Conservation (phyloP, 2,329 filamentous ascomycete genomes). For the Colletotrichum falcatum region DNA sequence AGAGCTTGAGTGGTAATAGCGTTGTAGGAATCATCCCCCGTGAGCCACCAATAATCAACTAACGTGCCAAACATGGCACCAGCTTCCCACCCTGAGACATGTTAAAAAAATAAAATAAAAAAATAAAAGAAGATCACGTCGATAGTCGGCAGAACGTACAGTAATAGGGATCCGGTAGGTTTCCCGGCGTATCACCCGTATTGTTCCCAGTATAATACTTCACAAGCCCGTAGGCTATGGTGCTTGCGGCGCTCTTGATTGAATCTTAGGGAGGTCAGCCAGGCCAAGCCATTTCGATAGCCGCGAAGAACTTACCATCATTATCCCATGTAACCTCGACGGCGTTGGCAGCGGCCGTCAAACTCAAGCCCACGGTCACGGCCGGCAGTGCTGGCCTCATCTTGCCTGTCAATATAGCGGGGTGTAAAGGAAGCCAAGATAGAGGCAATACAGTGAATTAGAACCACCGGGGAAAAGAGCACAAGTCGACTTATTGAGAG, state of each 20-base stretch:
- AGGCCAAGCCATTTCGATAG: too few species aligned
- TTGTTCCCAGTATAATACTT: constrained; percentile 65
- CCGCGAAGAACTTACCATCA: neutral
- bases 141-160: constrained; percentile 47
- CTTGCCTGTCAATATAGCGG: neutral
- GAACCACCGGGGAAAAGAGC: neutral
- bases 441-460: neutral
- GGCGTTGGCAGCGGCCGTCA: constrained; percentile 13
- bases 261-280: constrained; percentile 19
- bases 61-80: constrained; percentile 78
- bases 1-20: constrained; percentile 68
- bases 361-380: constrained; percentile 13
- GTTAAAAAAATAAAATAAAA: constrained; percentile 55
- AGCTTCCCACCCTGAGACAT: constrained; percentile 73
- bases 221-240: constrained; percentile 52
- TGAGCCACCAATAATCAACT: constrained; percentile 79
- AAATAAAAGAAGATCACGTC: constrained; percentile 46
- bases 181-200: constrained; percentile 68
- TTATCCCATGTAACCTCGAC: constrained; percentile 28
- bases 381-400: constrained; percentile 23
- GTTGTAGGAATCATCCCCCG: constrained; percentile 76
- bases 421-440: neutral
- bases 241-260: constrained; percentile 54
- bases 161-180: constrained; percentile 70
- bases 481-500: constrained; percentile 3